These are phyloP conservation scores for Hanseniaspora uvarum DNA, from an alignment of 1,139 yeast genomes.

Conservation along the genomic window DNA sequence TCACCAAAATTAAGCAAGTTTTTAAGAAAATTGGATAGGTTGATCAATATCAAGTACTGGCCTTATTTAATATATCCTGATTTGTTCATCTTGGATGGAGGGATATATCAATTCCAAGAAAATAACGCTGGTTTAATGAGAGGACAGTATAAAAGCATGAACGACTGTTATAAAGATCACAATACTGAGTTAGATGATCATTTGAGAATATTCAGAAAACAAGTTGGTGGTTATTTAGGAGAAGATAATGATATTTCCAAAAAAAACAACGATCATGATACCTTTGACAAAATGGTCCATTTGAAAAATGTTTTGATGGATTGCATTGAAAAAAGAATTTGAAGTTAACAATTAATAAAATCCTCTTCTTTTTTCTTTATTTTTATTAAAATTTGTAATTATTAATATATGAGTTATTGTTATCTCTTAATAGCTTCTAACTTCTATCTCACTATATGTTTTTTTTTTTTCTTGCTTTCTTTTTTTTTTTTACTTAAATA, in stretches of 20 bases:
- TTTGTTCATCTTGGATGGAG: conserved; percentile 79
- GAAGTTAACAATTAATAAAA: not conserved
- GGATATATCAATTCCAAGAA: conserved; percentile 70
- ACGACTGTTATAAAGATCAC: not conserved
- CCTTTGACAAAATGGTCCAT: conserved; percentile 11
- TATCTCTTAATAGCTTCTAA: too few species aligned
- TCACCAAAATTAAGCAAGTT: conserved; percentile 90
- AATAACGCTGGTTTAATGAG: conserved; percentile 31
- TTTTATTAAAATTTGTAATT: not conserved
- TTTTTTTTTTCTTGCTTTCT: not conserved
- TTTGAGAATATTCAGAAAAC: not conserved
- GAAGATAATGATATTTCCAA: not conserved
- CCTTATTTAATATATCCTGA: conserved; percentile 82
- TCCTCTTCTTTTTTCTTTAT: not conserved
- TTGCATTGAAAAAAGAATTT: not conserved
- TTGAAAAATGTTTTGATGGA: conserved; percentile 5
- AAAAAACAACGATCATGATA: not conserved
- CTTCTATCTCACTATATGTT: too few species aligned
- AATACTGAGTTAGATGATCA: not conserved
- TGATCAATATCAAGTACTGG: conserved; percentile 58
- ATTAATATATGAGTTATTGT: too few species aligned
- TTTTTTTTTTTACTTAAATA: not conserved
- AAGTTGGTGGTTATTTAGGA: conserved; percentile 4
- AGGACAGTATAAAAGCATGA: conserved; percentile 10
- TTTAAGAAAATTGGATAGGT: conserved; percentile 72